Evolutionary conservation across 805 yeast species (phyloP), one percentile per base, ranked within the genome.

Genomic region (Ogataea nitratoaversa): DNA sequence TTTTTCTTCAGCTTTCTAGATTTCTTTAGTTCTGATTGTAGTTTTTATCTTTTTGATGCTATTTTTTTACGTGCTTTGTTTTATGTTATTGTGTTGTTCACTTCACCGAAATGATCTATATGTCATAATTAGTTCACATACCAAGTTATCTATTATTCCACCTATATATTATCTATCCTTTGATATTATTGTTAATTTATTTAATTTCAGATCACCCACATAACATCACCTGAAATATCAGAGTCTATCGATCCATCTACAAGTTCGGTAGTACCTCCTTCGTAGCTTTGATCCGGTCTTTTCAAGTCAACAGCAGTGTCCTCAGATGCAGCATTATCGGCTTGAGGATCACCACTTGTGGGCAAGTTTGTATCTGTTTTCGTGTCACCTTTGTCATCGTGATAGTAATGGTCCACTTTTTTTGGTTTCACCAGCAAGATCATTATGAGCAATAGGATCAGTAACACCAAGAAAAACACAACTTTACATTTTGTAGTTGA

Each of bases 401-500:
- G 60, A 38, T 52, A 41, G 40, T 59, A 54, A 32, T 61, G 62
- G 38, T 53, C 54, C 4, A 48, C 58, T 5, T 59, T 40, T 20
- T 47, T 64, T 0, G 90, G 90, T 52, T 80, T 84, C 43, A 86
- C 71, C 48, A 89, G 63, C 3, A 90, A 77, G 13, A 88, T 58
- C 48, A 89, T 74, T 33, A 89, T 66, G 39, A 88, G 66, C 4
- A 85, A 81, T 25, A 88, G 65, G 18, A 88, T 91, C 19, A 89
- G 60, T 40, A 91, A 69, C 5, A 79, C 65, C 44, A 93, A 62
- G 36, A 91, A 71, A 30, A 91, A 70, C 11, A 91, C 90, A 29
- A 91, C 64, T 60, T 88, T 89, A 65, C 98, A 93, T 62, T 90
- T 93, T 43, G 88, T 87, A 2, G 95, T 86, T 44, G 93, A 72